Conservation (phyloP, 495 filamentous ascomycete genomes). For the Penicillium taxi region DNA sequence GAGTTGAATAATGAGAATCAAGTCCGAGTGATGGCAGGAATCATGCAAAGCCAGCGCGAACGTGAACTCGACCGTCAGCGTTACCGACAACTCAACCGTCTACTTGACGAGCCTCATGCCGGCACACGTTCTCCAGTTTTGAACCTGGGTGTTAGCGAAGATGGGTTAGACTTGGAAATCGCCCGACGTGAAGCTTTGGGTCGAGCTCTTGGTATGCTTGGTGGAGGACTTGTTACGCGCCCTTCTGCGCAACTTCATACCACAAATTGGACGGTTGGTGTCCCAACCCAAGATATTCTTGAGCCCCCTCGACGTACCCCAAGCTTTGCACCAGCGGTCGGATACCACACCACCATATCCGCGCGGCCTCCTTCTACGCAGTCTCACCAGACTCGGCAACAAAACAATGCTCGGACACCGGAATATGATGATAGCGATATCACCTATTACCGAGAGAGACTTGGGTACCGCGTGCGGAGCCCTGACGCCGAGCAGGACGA, state of each 20-base stretch:
- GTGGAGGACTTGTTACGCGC: too few relatives aligned
- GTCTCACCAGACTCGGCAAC: neutral
- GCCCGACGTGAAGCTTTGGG: constrained; percentile 25
- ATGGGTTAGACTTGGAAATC: constrained; percentile 27
- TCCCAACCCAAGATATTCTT: too few relatives aligned
- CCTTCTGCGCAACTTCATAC: constrained; percentile 11
- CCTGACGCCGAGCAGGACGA: constrained; percentile 53
- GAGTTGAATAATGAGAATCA: too few relatives aligned
- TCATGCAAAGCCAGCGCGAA: too few relatives aligned
- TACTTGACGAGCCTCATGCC: constrained; percentile 18
- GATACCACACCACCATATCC: constrained; percentile 22
- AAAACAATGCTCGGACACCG: constrained; percentile 24
- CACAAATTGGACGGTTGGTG: neutral
- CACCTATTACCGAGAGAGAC: constrained; percentile 48
- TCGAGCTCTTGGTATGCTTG: too few relatives aligned
- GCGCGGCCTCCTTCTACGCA: constrained; percentile 17
- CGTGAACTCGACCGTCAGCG: too few relatives aligned
- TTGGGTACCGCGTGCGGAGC: constrained; percentile 78
- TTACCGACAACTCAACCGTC: too few relatives aligned
- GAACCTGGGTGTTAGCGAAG: constrained; percentile 22
- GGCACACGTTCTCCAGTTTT: constrained; percentile 26
- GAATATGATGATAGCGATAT: constrained; percentile 15
- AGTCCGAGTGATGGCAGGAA: too few relatives aligned
- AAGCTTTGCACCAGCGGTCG: constrained; percentile 40
- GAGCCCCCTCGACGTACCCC: constrained; percentile 32